Percentiles rank a stretch among this genome's conserved stretches.
Evolutionary conservation across 805 yeast genomes (phyloP).

Genomic region (Candida corydali): DNA sequence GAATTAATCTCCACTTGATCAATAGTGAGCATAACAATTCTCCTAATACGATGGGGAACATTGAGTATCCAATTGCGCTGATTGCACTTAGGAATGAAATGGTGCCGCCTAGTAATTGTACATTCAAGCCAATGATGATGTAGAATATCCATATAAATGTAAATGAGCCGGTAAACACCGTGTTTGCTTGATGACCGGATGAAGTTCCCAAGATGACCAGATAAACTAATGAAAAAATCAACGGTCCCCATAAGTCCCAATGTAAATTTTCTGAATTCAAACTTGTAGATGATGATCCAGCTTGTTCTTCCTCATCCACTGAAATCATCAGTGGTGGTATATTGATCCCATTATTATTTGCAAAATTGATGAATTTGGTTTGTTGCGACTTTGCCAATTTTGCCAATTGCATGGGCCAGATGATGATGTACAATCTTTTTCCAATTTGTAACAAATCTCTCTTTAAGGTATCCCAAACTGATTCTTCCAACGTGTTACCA

Average conservation of each 20-base stretch:
- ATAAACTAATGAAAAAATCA: conserved; percentile 54
- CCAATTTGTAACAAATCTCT: conserved; percentile 36
- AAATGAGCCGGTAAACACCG: conserved; percentile 61
- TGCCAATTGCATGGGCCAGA: conserved; percentile 42
- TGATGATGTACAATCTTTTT: conserved; percentile 32
- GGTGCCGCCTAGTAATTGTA: conserved; percentile 58
- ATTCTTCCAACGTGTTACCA: conserved; percentile 71
- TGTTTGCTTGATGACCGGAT: conserved; percentile 44
- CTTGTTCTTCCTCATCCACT: conserved; percentile 29
- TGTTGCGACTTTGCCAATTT: conserved; percentile 34
- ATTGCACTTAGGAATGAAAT: conserved; percentile 66
- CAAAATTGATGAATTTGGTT: conserved; percentile 29
- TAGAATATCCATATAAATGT: conserved; percentile 61
- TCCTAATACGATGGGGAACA: conserved; percentile 61
- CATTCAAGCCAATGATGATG: conserved; percentile 57
- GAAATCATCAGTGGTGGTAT: conserved; percentile 32
- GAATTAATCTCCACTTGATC: conserved; percentile 43
- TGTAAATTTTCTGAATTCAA: conserved; percentile 31
- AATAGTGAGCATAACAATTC: conserved; percentile 45
- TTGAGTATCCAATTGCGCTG: conserved; percentile 65
- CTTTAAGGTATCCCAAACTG: conserved; percentile 51
- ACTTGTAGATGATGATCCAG: conserved; percentile 15
- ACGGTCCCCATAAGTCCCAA: conserved; percentile 73
- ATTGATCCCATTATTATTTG: conserved; percentile 30
- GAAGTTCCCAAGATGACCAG: conserved; percentile 50